Conservation (phyloP, 1,284 basidiomycete genomes). For the Ceratobasidium theobromae region DNA sequence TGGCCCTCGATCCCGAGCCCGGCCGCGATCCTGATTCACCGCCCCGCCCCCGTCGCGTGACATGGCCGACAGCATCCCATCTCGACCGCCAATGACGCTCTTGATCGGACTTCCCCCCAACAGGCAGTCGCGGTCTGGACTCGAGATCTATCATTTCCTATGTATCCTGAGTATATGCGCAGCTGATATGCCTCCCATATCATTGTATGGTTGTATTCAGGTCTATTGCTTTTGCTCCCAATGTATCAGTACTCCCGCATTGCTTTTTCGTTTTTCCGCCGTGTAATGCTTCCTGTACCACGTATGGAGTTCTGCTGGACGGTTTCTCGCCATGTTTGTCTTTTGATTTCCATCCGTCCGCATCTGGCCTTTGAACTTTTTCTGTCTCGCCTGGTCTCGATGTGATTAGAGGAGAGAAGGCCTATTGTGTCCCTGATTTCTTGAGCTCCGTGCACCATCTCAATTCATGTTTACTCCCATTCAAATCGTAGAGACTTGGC, state of each 20-base stretch:
- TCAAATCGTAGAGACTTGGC: no score
- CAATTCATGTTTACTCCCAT: no score
- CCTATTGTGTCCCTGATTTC: not conserved
- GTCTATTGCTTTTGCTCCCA: not conserved
- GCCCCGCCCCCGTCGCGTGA: not conserved
- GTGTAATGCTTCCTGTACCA: not conserved
- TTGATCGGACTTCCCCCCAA: no score
- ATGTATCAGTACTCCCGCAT: not conserved
- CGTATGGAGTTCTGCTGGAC: conserved; percentile 25
- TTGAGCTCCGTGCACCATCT: no score
- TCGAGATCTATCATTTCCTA: no score
- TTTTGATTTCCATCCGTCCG: not conserved
- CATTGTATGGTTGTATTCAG: not conserved
- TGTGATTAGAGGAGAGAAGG: conserved; percentile 23
- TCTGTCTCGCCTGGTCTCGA: conserved; percentile 7
- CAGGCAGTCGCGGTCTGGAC: no score
- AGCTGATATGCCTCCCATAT: no score
- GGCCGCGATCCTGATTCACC: not conserved
- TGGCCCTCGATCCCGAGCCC: not conserved
- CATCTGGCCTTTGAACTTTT: conserved; percentile 17
- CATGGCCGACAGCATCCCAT: not conserved
- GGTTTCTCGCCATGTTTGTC: not conserved
- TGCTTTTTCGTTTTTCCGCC: not conserved
- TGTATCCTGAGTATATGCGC: no score
- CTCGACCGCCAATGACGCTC: no score